Evolutionary conservation across 2,329 filamentous ascomycete species (phyloP), one percentile per base, ranked within the genome.

Genomic region (Aspergillus chevalieri): DNA sequence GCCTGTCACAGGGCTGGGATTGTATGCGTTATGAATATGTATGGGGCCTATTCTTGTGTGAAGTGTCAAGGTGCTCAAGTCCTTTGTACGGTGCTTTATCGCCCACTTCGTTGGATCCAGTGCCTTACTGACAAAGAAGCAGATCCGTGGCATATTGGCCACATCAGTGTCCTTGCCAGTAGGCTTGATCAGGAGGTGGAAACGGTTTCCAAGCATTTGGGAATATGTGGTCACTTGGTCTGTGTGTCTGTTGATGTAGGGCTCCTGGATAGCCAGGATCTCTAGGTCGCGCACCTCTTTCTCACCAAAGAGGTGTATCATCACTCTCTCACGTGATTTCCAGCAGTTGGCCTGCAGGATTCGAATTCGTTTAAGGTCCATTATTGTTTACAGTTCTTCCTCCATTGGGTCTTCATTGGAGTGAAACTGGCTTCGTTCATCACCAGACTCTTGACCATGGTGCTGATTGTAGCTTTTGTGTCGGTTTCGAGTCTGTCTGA

Each of bases 21-120:
- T 17, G 17, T 17, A 17, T 17, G 17, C 17, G 17, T 17, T 17
- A 17, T 17, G 17, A 17, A 17, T 17, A 17, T 17, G 17, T 17
- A 17, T 17, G 2, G 17, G 1, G 17, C 17, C 2, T 17, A 17
- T 17, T 2, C 17, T 17, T 17, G 17, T 17, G 17, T 17, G 21
- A 1, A 47, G 49, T 12, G 21, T 44, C 34, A 58, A 21, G n/a
- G 50, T 52, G 42, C 54, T 56, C 14, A 62, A 42, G 36, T 62
- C 55, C 36, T 51, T 46, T 5, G 47, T 57, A 15, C 49, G 38
- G 24, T 57, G 47, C 24, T 53, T 46, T 28, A 59, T 52, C 21
- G 6, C 42, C 57, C 49, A 58, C 15, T 22, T 43, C 21, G 6
- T 22, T 22, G 21, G 21, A 22, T 22, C 4, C 21, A 22, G 21